phyloP scores from a whole-genome alignment of 2,329 filamentous ascomycete species.

The Pyrenochaeta sp. region DNA sequence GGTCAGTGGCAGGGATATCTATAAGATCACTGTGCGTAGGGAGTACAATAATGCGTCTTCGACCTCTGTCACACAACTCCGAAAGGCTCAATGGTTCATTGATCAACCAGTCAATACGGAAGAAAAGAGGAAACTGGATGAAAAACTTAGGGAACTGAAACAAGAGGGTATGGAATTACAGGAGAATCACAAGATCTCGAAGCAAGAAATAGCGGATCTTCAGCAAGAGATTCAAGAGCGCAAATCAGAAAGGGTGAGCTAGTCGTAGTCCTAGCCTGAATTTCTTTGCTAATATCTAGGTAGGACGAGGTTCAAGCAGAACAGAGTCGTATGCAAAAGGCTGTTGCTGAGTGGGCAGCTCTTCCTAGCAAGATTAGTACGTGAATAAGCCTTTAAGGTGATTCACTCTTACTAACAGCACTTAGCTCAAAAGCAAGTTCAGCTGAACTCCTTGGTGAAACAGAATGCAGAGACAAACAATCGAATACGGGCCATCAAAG shows the following conservation, averaged over 20 bases:
- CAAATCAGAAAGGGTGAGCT: conserved; percentile 15
- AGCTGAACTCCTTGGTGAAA: conserved; percentile 54
- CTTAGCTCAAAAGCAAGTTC: conserved; percentile 56
- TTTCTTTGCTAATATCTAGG: not conserved
- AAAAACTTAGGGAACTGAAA: conserved; percentile 56
- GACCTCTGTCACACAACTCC: conserved; percentile 70
- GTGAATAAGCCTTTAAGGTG: conserved; percentile 26
- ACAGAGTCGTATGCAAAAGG: conserved; percentile 73
- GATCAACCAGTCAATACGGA: conserved; percentile 76
- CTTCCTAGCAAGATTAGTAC: conserved; percentile 76
- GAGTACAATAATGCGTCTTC: conserved; percentile 87
- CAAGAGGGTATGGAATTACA: conserved; percentile 50
- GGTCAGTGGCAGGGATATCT: conserved; percentile 68
- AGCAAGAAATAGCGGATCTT: conserved; percentile 32
- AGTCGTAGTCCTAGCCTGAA: not conserved
- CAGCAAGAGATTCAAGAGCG: conserved; percentile 27
- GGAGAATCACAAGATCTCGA: conserved; percentile 33
- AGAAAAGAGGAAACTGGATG: conserved; percentile 68
- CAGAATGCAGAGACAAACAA: conserved; percentile 54
- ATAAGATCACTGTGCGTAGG: conserved; percentile 70
- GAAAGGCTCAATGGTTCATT: conserved; percentile 74
- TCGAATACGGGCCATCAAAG: conserved; percentile 61
- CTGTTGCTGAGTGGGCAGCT: conserved; percentile 69
- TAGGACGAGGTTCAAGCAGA: conserved; percentile 60
- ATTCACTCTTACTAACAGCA: conserved; percentile 30